These are phyloP conservation scores for Sclerotinia borealis DNA, from an alignment of 2,329 filamentous ascomycete species.

Conservation along the genomic window DNA sequence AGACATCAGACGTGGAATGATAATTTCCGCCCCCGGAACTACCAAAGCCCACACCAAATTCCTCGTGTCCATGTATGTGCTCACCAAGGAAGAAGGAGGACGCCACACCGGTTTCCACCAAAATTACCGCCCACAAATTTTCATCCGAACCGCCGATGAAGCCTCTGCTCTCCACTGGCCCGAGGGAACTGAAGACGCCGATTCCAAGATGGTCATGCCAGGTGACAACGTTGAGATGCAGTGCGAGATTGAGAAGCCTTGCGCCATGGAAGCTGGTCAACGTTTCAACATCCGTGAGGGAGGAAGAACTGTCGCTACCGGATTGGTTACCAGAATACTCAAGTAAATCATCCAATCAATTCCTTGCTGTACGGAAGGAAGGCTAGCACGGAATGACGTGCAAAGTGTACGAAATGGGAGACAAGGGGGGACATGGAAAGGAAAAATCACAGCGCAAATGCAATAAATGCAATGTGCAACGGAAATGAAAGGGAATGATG, in stretches of 20 bases:
- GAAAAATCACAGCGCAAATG: background rate
- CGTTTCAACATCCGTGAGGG: constrained; percentile 98
- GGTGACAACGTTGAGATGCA: constrained; percentile 99
- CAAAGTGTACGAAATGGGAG: background rate
- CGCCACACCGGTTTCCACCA: constrained; percentile 91
- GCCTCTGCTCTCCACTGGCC: constrained; percentile 77
- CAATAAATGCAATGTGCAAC: background rate
- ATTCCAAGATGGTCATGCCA: constrained; percentile 84
- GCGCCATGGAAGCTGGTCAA: constrained; percentile 85
- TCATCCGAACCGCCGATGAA: constrained; percentile 86
- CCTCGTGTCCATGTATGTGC: constrained; percentile 91
- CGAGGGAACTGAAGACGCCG: constrained; percentile 67
- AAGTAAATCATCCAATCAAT: constrained; percentile 32
- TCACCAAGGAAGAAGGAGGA: constrained; percentile 96
- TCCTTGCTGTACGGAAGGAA: background rate
- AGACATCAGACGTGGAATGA: constrained; percentile 92
- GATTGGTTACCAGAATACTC: constrained; percentile 69
- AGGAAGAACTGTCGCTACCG: constrained; percentile 81
- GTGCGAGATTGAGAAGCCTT: constrained; percentile 74
- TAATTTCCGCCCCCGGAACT: constrained; percentile 75
- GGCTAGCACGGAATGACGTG: background rate
- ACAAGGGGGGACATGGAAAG: background rate
- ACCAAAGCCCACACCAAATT: constrained; percentile 88
- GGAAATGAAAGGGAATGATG: background rate
- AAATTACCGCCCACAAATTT: constrained; percentile 97